Base-by-base conservation (phyloP, 306 rosid species). In the Citrullus colocynthis region DNA sequence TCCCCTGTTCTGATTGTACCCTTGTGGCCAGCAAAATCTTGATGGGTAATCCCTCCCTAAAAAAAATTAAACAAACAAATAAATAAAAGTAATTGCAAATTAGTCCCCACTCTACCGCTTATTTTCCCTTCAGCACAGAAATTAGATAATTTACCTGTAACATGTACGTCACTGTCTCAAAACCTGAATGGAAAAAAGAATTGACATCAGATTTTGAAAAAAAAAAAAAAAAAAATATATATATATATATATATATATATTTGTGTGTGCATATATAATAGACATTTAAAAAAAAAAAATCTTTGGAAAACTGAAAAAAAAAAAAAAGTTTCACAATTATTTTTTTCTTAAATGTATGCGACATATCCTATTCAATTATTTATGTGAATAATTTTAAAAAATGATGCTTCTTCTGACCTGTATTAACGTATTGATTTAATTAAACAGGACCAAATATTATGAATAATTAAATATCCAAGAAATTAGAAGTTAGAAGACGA, bases 11-110 rank as follows among this genome's bases (percentile, higher is more conserved):
- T 48, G 72, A 95, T 92, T 32, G 99, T 92, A 63, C 97, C 99
- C 92, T 78, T 90, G 74, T 89, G 97, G 9, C 99, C 99, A 41
- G 97, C 90, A 87, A 92, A 92, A 85, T 95, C 99, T 89, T 92
- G 97, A 81, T 95, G 98, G 82, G 97, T 92, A 14, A 95, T 87
- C 49, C 87, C 93, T 82, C 97, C 98, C 97, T 94, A 78, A 74
- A 85, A 80, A 78, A 30, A n/a, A 79, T 81, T 52, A 75, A 66
- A 66, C 8, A 28, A 52, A 34, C 15, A 16, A n/a, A 51, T 3
- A 32, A 73, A 9, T 16, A 67, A 36, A 7, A 20, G 20, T 20
- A 69, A 18, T 41, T 69, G 18, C 4, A 42, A 74, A 74, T 24
- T 10, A 12, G 1, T 21, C 14, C 55, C 37, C 51, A 4, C 28